A percentile compares a stretch with the other conserved stretches of the same genome.
These are phyloP conservation scores for Xenoacremonium recifei DNA, from an alignment of 2,329 filamentous ascomycete species.

Conservation along the genomic window DNA sequence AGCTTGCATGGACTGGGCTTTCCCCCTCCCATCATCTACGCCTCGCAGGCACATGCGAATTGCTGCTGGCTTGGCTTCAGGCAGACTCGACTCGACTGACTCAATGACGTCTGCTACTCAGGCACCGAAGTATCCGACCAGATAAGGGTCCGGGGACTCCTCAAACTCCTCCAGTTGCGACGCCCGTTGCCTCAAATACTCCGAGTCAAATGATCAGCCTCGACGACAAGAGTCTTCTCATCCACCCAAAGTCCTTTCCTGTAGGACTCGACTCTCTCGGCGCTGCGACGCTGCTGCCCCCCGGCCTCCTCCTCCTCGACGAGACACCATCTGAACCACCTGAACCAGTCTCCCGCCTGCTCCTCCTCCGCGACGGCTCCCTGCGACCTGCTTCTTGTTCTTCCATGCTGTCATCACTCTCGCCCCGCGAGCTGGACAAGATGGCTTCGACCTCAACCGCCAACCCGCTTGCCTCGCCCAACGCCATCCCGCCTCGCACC, in stretches of 20 bases:
- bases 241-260: too few relatives aligned
- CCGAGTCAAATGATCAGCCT: too few relatives aligned
- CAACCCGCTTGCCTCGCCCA: constrained; percentile 45
- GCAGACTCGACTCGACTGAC: not conserved
- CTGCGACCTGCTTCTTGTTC: too few relatives aligned
- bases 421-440: constrained; percentile 22
- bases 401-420: constrained; percentile 24
- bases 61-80: not conserved
- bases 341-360: constrained; percentile 4
- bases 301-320: too few relatives aligned
- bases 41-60: not conserved
- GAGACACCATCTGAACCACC: too few relatives aligned
- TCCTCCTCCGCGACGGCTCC: constrained; percentile 15
- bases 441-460: constrained; percentile 17
- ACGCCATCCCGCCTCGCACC: constrained; percentile 69
- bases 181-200: too few relatives aligned
- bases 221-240: too few relatives aligned
- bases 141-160: too few relatives aligned
- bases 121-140: constrained; percentile 1
- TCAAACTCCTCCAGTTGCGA: too few relatives aligned
- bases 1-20: too few relatives aligned
- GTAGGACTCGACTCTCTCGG: too few relatives aligned
- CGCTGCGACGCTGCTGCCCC: too few relatives aligned
- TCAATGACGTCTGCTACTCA: constrained; percentile 2
- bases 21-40: not conserved